phyloP scores from a whole-genome alignment of 371 early-diverging fungal genomes.

The Lichtheimia ornata region DNA sequence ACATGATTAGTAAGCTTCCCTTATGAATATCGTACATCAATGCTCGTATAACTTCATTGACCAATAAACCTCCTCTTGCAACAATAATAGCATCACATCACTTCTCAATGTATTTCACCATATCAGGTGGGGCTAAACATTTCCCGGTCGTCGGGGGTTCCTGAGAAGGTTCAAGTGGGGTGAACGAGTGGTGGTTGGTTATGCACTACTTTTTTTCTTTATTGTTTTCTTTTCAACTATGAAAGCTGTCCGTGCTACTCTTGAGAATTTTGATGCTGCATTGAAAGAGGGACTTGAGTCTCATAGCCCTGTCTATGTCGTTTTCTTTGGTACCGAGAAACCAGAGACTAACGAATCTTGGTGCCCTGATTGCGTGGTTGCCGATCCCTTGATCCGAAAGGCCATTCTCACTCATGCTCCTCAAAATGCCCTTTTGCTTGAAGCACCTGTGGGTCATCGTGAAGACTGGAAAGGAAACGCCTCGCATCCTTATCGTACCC shows the following conservation, averaged over 20 bases:
- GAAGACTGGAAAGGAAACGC: conserved; percentile 58
- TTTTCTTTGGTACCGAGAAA: conserved; percentile 46
- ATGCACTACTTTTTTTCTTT: background rate
- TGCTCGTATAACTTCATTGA: too few relatives aligned
- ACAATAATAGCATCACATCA: too few relatives aligned
- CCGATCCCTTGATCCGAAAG: conserved; percentile 55
- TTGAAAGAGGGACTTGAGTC: conserved; percentile 29
- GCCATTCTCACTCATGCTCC: conserved; percentile 33
- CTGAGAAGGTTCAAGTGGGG: too few relatives aligned
- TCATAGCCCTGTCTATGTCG: conserved; percentile 38
- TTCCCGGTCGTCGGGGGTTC: too few relatives aligned
- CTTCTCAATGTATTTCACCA: too few relatives aligned
- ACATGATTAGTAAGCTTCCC: too few relatives aligned
- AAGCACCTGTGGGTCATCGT: conserved; percentile 56
- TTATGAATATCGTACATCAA: too few relatives aligned
- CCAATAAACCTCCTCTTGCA: too few relatives aligned
- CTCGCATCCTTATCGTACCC: conserved; percentile 42
- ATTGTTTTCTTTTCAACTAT: conserved; percentile 11
- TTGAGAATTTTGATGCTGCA: conserved; percentile 37
- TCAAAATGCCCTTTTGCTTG: conserved; percentile 42
- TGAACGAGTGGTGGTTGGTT: too few relatives aligned
- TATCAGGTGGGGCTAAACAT: too few relatives aligned
- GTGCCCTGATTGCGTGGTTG: conserved; percentile 64
- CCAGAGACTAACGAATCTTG: conserved; percentile 56
- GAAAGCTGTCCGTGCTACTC: conserved; percentile 21